Evolutionary conservation across 2,329 filamentous ascomycete species (phyloP), one percentile per base, ranked within the genome.

Genomic region (Botrytis hyacinthi): DNA sequence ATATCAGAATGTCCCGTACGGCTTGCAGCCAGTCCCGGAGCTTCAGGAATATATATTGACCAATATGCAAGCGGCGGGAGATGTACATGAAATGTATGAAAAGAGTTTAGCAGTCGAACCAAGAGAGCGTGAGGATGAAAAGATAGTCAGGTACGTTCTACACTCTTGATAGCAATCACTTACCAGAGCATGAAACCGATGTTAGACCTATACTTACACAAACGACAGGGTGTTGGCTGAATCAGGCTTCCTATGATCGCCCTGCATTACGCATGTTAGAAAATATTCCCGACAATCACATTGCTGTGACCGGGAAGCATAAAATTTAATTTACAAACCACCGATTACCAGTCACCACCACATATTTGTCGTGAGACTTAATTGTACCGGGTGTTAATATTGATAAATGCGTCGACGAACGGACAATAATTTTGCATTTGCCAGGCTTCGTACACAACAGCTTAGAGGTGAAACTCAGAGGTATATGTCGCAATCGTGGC

Each of bases 21-120:
- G 93, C 12, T 86, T 99, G 70, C 93, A 97, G 81, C 89, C 94
- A 0, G 95, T 99, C 26, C 89, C 91, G 2, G 96, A 98, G 83
- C 86, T 99, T 77, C 95, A 98, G 82, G 95, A 98, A 78, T 99
- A 98, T 83, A 97, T 99, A 77, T 84, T 98, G 78, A 95, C 91
- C 82, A 98, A 98, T 82, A 97, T 98, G 93, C 92, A 97, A 84
- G 92, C 92, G 44, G 95, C 96, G 6, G 93, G 94, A 70, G 95
- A 98, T 82, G 96, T 99, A 76, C 95, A 98, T 83, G 95, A 98
- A 86, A 98, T 98, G 96, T 99, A 98, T 85, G 95, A 98, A 83
- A 95, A 95, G 87, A 97, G 94, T 84, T 86, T 99, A 84, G 88
- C 91, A 80, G 91, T 99, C 75, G 96, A 99, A 83, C 96, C 96